A percentile compares a stretch with the other conserved stretches of the same genome.
Evolutionary conservation across 2,329 filamentous ascomycete genomes (phyloP).

Genomic region (Cladosporium halotolerans): DNA sequence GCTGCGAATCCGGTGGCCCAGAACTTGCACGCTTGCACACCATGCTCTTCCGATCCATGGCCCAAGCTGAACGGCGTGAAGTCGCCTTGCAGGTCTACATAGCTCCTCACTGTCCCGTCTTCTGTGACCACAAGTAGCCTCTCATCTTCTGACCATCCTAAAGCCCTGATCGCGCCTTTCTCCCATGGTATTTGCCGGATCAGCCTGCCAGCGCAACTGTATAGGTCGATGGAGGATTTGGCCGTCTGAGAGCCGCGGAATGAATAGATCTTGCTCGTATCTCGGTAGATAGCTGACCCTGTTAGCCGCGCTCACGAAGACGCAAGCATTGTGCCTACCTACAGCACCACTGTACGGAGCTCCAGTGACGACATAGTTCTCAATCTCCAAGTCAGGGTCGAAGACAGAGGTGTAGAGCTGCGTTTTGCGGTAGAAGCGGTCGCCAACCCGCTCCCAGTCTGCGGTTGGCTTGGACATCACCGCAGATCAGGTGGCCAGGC

Average conservation of each 20-base stretch:
- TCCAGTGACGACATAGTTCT: slow-evolving; percentile 86
- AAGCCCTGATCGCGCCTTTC: slow-evolving; percentile 74
- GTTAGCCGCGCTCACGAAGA: slow-evolving; percentile 19
- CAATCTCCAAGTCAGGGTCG: slow-evolving; percentile 85
- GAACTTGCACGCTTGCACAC: slow-evolving; percentile 84
- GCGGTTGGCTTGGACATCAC: slow-evolving; percentile 61
- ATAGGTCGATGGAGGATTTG: slow-evolving; percentile 86
- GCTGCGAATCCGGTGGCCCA: slow-evolving; percentile 91
- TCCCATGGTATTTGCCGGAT: slow-evolving; percentile 67
- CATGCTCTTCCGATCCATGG: slow-evolving; percentile 77
- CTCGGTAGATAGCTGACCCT: slow-evolving; percentile 72
- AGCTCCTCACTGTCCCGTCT: slow-evolving; percentile 86
- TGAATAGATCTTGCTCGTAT: slow-evolving; percentile 75
- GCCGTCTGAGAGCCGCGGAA: slow-evolving; percentile 65
- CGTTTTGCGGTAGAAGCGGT: slow-evolving; percentile 91
- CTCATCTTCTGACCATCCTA: slow-evolving; percentile 97
- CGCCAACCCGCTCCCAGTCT: slow-evolving; percentile 90
- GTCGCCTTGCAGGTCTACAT: slow-evolving; percentile 85
- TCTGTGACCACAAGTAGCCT: slow-evolving; percentile 79
- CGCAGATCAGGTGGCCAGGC: neutral
- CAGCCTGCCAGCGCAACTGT: slow-evolving; percentile 85
- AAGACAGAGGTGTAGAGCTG: slow-evolving; percentile 91
- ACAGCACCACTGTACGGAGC: slow-evolving; percentile 91
- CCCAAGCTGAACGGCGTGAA: slow-evolving; percentile 92
- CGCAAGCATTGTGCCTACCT: slow-evolving; percentile 50